Base-by-base conservation (phyloP, 2,329 filamentous ascomycete species). In the Curvularia lunata region DNA sequence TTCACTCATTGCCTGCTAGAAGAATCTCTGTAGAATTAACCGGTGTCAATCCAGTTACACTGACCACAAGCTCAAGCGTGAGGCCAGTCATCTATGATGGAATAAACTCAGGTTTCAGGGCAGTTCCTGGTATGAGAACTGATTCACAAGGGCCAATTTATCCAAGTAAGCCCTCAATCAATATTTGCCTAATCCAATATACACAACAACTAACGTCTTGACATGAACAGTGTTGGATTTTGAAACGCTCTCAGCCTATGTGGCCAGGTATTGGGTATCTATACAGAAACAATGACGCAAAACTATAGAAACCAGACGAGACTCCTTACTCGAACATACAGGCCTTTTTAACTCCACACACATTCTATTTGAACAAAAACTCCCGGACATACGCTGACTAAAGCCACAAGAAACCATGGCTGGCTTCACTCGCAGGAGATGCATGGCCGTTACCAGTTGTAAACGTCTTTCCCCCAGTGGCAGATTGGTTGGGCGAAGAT, bases 201-300 rank as follows among this genome's bases (percentile, higher is more conserved):
- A 10, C 4, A 32, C 10, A 37, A n/a, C 16, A 37, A 37, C 16
- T 4, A 43, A 43, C 1, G n/a, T 37, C 30, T 23, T 48, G 13
- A 18, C 37, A 48, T 48, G 27, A 38, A 27, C 10, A 28, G 16
- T 19, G 9, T 47, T 23, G 4, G 13, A 27, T 38, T 21, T 38
- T 23, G 13, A 27, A 48, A 28, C 16, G 34, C 23, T 21, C 32
- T 27, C 16, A 18, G 47, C 32, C n/a, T 21, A 19, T 27, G n/a
- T 16, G 23, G 21, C 47, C 23, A 48, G 40, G 47, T 18, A 28
- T 25, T 48, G 46, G 47, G 47, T 48, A 48, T 48, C 47, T 38
- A 48, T 48, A 32, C 45, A 47, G 18, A 23, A 16, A 47, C 18
- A 19, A 19, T 34, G 45, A 23, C 18, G 34, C 47, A 27, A 48